phyloP scores from a whole-genome alignment of 2,329 filamentous ascomycete species.

The Epicoccum nigrum region DNA sequence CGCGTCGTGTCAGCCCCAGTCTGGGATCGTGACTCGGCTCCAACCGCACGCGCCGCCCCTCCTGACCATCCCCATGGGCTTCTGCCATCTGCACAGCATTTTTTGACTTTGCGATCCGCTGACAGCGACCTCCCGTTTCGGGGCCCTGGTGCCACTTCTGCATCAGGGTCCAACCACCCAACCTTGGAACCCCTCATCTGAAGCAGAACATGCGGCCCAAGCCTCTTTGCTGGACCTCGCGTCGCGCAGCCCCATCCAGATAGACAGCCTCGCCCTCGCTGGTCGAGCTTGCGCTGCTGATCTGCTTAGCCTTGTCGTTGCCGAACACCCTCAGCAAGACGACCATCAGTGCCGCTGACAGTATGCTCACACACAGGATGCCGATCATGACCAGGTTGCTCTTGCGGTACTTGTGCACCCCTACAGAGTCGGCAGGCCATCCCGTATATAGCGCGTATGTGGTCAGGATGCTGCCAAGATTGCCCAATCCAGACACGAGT shows the following conservation, averaged over 20 bases:
- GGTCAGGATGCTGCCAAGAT: constrained; percentile 82
- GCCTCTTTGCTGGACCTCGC: constrained; percentile 51
- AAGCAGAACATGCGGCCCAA: constrained; percentile 45
- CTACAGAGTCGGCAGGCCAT: constrained; percentile 75
- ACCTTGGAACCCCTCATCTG: constrained; percentile 16
- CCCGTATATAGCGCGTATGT: constrained; percentile 90
- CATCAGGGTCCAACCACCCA: constrained; percentile 12
- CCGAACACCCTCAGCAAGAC: constrained; percentile 61
- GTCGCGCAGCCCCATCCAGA: constrained; percentile 49
- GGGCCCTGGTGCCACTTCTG: constrained; percentile 8
- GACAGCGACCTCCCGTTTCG: neutral
- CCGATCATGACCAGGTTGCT: constrained; percentile 90
- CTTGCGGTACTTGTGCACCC: constrained; percentile 74
- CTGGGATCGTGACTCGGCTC: constrained; percentile 14
- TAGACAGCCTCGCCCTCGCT: constrained; percentile 61
- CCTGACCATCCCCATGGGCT: constrained; percentile 13
- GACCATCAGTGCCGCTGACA: constrained; percentile 73
- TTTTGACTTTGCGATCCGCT: constrained; percentile 5
- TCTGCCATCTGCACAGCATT: constrained; percentile 5
- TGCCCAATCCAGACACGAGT: constrained; percentile 84
- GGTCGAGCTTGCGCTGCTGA: constrained; percentile 40
- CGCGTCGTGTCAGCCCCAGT: constrained; percentile 11
- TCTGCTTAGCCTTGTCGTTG: constrained; percentile 44
- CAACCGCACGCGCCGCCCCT: constrained; percentile 18
- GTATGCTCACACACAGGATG: constrained; percentile 78